Percentiles rank a stretch among this genome's conserved stretches.
phyloP scores from a whole-genome alignment of 192 early-diverging fungal species.

The Umbelopsis sp. region DNA sequence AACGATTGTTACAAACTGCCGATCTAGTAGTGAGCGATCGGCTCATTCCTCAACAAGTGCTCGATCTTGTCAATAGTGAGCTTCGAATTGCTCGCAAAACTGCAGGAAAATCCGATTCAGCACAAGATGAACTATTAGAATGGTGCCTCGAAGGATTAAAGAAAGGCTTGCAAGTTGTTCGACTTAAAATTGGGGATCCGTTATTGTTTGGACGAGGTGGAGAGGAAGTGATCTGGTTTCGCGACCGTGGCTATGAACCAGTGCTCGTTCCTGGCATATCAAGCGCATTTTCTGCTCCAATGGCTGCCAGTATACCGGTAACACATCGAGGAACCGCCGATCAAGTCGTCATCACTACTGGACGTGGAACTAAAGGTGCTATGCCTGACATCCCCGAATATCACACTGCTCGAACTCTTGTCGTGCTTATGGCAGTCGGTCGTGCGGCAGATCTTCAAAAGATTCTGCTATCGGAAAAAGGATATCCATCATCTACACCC shows the following conservation, averaged over 20 bases:
- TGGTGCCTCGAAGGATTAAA: constrained; percentile 72
- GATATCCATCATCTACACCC: constrained; percentile 69
- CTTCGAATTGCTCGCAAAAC: constrained; percentile 69
- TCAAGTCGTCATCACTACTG: constrained; percentile 82
- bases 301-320: constrained; percentile 74
- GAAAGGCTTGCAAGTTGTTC: constrained; percentile 69
- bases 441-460: constrained; percentile 65
- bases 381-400: constrained; percentile 75
- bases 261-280: constrained; percentile 80
- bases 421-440: constrained; percentile 85
- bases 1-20: constrained; percentile 59
- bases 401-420: constrained; percentile 68
- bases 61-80: constrained; percentile 55
- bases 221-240: constrained; percentile 82
- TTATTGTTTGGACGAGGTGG: constrained; percentile 92
- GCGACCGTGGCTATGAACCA: constrained; percentile 66
- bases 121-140: constrained; percentile 78
- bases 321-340: constrained; percentile 89
- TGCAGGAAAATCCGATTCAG: constrained; percentile 62
- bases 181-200: constrained; percentile 92
- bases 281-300: constrained; percentile 75
- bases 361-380: constrained; percentile 75
- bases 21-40: constrained; percentile 88
- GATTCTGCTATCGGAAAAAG: constrained; percentile 50
- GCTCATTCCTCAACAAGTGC: constrained; percentile 63